Base-by-base conservation (phyloP, 2,329 filamentous ascomycete genomes). In the Nemania sp. region DNA sequence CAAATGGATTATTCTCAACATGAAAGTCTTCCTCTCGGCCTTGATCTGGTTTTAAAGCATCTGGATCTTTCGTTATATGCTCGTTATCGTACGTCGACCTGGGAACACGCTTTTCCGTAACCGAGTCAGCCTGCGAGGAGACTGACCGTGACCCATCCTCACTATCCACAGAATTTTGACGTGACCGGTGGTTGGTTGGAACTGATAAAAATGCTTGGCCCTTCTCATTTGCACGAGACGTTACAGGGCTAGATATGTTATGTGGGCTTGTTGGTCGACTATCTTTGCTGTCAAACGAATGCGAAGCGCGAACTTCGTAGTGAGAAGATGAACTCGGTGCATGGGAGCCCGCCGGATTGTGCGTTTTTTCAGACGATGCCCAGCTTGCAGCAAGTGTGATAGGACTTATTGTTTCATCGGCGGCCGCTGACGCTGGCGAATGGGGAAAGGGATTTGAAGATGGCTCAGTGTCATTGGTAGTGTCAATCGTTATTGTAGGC, bases 1-100 rank as follows among this genome's bases (percentile, higher is more conserved):
- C 94, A 76, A 97, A 97, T 0, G 91, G 91, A 77, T 96, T 97
- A 77, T 93, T 85, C 5, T 90, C 86, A 11, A 95, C 89, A 15
- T 88, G 74, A 74, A 97, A 97, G 70, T 95, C 92, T 20, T 82
- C 84, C 77, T 94, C 92, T 60, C 90, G 92, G 6, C 92, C 92
- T 43, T 88, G 86, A 76, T 97, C 93, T 0, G 93, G 92, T 57
- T 85, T 88, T 69, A 97, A 81, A 0, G 93, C 93, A 70, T 90
- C 87, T 52, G 87, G 81, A 66, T 92, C 89, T 64, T 86, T 88
- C 74, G 90, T 86, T 43, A 93, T 85, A 66, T 85, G 85, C 24
- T 85, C 82, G 70, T 86, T 84, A 54, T 84, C 82, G 47, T 82
- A 74, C 8, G 70, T 73, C 18, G 72, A 73, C 51, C 71, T 80